Evolutionary conservation across 139 green algal species (phyloP), one percentile per base, ranked within the genome.

Genomic region (Spirogloea muscicola): DNA sequence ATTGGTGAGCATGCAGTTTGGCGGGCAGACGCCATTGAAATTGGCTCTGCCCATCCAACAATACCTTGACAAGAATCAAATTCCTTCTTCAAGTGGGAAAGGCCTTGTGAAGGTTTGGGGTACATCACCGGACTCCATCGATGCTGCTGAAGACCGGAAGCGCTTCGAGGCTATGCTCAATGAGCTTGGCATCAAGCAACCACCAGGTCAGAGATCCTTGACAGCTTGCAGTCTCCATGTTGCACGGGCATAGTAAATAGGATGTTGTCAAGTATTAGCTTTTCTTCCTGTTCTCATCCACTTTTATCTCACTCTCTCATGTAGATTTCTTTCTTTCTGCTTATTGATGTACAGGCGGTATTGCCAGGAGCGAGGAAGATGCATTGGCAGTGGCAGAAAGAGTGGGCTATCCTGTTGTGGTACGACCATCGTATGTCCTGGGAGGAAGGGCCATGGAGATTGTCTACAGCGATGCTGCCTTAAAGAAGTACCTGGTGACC

Each of bases 1-100:
- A n/a, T n/a, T n/a, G n/a, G n/a, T n/a, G n/a, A n/a, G n/a, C n/a
- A n/a, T 58, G 27, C 68, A 82, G 74, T 99, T 99, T 85, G 95
- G 95, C 7, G 95, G 95, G 27, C 95, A 99, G 90, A 99, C 95
- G 39, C 95, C 95, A 1, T 86, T 99, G 33, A 96, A 93, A 80
- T 89, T 98, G n/a, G 89, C 91, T 31, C 90, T 85, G 4, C 84
- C 69, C 27, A 84, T 99, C 69, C 80, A 96, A 66, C 77, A 63
- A 21, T 84, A 75, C 9, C 58, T 87, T 1, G 58, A 82, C 49
- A 55, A 74, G 10, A 65, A 59, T 10, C 55, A 77, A 46, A 72
- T 87, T 27, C 77, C 49, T 5, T 66, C 77, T 6, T 77, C 82
- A 6, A 81, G 51, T 86, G 92, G 92, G 49, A 85, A 91, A 10